Evolutionary conservation across 441 rosid species (phyloP).

Genomic region (Adansonia rubrostipa): DNA sequence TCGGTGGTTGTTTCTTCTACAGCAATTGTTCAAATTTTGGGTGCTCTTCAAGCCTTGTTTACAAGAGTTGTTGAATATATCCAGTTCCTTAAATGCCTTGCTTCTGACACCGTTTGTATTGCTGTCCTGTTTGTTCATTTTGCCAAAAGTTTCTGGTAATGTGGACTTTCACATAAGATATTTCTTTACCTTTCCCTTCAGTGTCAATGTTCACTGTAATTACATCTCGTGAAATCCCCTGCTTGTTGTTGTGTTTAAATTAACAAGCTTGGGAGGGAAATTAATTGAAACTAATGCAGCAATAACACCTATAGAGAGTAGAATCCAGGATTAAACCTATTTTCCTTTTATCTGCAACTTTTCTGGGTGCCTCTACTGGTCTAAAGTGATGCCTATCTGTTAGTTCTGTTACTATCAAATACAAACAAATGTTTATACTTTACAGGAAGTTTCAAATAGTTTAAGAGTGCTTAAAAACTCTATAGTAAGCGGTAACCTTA

Average conservation of each 20-base stretch:
- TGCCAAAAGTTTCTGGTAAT: constrained; percentile 1
- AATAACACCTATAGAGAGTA: background rate
- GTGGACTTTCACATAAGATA: background rate
- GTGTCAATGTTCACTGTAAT: background rate
- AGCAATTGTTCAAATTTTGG: background rate
- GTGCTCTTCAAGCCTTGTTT: background rate
- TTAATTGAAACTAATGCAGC: background rate
- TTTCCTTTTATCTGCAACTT: background rate
- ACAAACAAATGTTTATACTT: background rate
- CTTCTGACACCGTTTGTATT: background rate
- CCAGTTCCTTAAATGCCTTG: background rate
- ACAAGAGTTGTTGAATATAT: background rate
- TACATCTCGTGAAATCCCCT: background rate
- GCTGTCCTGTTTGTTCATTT: background rate
- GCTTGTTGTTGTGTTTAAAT: background rate
- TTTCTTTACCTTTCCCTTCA: background rate
- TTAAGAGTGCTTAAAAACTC: background rate
- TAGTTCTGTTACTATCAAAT: background rate
- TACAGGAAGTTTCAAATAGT: background rate
- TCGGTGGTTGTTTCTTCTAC: background rate
- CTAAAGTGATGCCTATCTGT: background rate
- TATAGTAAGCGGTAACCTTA: background rate
- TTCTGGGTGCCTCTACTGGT: background rate
- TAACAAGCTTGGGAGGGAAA: background rate
- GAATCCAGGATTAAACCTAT: background rate